Percentiles rank a stretch among this genome's conserved stretches.
phyloP scores from a whole-genome alignment of 192 early-diverging fungal species.

The Geranomyces michiganensis region DNA sequence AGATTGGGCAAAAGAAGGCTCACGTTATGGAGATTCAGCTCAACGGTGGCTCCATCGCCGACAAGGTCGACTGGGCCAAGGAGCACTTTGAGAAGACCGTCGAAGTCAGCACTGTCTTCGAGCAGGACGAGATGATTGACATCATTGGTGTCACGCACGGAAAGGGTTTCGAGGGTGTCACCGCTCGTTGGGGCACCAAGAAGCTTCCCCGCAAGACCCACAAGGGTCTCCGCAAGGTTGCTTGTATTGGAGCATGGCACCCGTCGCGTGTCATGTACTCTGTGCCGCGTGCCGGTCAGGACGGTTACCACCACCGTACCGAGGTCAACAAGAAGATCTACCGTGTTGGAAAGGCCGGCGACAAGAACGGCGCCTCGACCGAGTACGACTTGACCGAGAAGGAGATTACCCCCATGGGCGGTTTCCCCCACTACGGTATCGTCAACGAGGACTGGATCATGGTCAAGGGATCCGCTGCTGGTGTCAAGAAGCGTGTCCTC shows the following conservation, averaged over 20 bases:
- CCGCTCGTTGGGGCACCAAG: slow-evolving; percentile 99
- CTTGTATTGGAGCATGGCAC: slow-evolving; percentile 99
- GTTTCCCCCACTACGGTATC: slow-evolving; percentile 99
- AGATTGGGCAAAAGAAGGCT: slow-evolving; percentile 98
- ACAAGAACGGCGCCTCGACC: slow-evolving; percentile 82
- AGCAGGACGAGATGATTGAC: slow-evolving; percentile 99
- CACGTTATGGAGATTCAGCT: slow-evolving; percentile 99
- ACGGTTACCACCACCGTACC: slow-evolving; percentile 99
- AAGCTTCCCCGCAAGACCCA: slow-evolving; percentile 99
- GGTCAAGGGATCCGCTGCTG: slow-evolving; percentile 96
- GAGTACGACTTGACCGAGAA: slow-evolving; percentile 96
- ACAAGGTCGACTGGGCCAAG: slow-evolving; percentile 98
- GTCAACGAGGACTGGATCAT: slow-evolving; percentile 98
- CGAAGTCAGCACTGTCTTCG: slow-evolving; percentile 86
- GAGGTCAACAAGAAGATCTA: slow-evolving; percentile 99
- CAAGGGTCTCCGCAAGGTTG: slow-evolving; percentile 99
- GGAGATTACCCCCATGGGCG: slow-evolving; percentile 96
- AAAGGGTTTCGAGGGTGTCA: slow-evolving; percentile 99
- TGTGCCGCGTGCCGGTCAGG: slow-evolving; percentile 99
- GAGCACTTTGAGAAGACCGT: slow-evolving; percentile 98
- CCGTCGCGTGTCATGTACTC: slow-evolving; percentile 96
- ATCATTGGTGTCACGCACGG: slow-evolving; percentile 99
- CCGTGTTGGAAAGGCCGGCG: slow-evolving; percentile 87
- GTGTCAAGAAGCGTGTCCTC: slow-evolving; percentile 95
- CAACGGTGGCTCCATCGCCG: slow-evolving; percentile 93